phyloP scores from a whole-genome alignment of 257 asterid genomes.

The Ehretia macrophylla region DNA sequence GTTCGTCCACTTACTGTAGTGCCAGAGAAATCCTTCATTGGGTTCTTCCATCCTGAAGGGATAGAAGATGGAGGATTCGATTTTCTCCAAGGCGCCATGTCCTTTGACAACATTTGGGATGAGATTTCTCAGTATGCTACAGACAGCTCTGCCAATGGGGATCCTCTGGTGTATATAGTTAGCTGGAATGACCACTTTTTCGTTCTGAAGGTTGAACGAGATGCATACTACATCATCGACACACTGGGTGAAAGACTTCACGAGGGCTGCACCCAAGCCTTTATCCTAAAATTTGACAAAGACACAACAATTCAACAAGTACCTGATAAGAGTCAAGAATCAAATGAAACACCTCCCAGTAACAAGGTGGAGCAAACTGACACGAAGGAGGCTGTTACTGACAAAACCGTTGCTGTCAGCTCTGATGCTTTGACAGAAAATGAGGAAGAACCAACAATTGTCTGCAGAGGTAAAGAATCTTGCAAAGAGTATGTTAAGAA shows the following conservation, averaged over 20 bases:
- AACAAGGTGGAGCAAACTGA: background rate
- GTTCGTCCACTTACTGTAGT: conserved; percentile 13
- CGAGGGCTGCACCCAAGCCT: conserved; percentile 18
- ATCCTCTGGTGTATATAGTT: conserved; percentile 6
- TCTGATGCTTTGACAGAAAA: background rate
- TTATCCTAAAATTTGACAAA: conserved; percentile 9
- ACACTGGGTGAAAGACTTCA: conserved; percentile 16
- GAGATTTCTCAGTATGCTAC: conserved; percentile 8
- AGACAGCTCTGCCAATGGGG: background rate
- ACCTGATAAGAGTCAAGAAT: background rate
- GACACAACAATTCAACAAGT: background rate
- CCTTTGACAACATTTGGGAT: conserved; percentile 19
- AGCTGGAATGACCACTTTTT: conserved; percentile 19
- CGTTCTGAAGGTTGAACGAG: conserved; percentile 11
- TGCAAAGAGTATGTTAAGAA: conserved; percentile 67
- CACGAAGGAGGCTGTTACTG: too few relatives aligned
- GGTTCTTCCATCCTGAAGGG: conserved; percentile 15
- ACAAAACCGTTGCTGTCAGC: too few relatives aligned
- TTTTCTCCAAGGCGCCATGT: conserved; percentile 15
- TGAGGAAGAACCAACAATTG: background rate
- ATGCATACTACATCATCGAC: conserved; percentile 12
- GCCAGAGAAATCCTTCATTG: conserved; percentile 12
- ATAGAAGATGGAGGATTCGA: conserved; percentile 9
- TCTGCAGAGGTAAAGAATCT: conserved; percentile 45
- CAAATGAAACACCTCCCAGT: background rate